Evolutionary conservation across 805 yeast genomes (phyloP).

Genomic region (Candida pseudoglaebosa): DNA sequence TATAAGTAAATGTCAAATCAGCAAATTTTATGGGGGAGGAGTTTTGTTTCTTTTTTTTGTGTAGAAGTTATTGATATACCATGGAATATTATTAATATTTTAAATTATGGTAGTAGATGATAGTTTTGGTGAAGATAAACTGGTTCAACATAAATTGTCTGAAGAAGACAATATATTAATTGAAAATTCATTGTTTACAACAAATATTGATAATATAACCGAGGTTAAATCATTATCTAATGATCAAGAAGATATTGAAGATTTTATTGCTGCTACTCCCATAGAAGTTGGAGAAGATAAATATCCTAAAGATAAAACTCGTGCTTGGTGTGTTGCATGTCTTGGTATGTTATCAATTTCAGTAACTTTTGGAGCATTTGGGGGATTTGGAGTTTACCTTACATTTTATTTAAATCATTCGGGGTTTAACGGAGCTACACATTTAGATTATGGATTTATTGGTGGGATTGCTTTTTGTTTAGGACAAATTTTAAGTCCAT

Average conservation of each 20-base stretch:
- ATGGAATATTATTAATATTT: too few species aligned
- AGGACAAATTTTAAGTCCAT: constrained; percentile 46
- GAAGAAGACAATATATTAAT: too few species aligned
- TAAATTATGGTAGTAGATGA: too few species aligned
- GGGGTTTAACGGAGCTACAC: constrained; percentile 47
- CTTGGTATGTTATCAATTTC: constrained; percentile 42
- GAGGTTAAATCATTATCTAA: too few species aligned
- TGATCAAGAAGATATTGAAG: neutral
- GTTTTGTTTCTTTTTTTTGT: too few species aligned
- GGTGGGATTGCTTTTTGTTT: constrained; percentile 59
- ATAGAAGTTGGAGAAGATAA: constrained; percentile 1
- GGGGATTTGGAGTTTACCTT: constrained; percentile 47
- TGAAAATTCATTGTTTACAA: too few species aligned
- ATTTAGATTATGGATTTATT: constrained; percentile 54
- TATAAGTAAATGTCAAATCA: too few species aligned
- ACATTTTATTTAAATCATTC: constrained; percentile 47
- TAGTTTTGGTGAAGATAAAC: too few species aligned
- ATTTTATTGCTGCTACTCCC: neutral
- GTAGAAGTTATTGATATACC: too few species aligned
- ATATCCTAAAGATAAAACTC: constrained; percentile 21
- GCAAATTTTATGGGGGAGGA: too few species aligned
- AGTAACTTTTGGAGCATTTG: constrained; percentile 52
- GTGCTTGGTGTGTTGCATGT: constrained; percentile 47
- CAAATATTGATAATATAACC: neutral
- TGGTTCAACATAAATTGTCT: too few species aligned